Base-by-base conservation (phyloP, 78 protist species). In the Chrysochromulina tobinii region DNA sequence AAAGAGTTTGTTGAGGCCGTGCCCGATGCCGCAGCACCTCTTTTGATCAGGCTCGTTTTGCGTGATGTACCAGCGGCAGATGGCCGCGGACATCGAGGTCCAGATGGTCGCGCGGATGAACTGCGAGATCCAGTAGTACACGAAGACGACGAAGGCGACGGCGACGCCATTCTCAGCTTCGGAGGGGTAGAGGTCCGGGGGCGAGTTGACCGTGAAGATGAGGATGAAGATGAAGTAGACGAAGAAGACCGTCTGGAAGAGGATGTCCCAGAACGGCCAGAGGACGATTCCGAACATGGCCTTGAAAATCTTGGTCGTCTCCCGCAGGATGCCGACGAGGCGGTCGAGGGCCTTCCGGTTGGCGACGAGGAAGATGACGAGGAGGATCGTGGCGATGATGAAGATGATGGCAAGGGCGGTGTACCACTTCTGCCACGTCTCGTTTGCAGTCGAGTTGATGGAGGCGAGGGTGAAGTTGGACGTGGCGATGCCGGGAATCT, bases 301-400 rank as follows among this genome's bases (percentile, higher is more conserved):
- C 83, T 75, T 75, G 83, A 75, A 75, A 1, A 75, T 15, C 83
- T 75, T 75, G 83, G 83, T 75, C n/a, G 3, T 15, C 57, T 75
- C 83, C 14, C 21, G n/a, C 27, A 75, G 11, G 14, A 75, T 75
- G 25, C 58, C 83, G 57, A 75, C 21, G 83, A 75, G 83, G 14
- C 83, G 83, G 4, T 38, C 14, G 18, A 75, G 38, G n/a, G 58
- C 54, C 58, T 50, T 38, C 27, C 83, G 83, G 59, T 2, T 50
- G 57, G 21, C n/a, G 83, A 75, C 15, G 27, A 75, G 57, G 25
- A 8, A 4, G 58, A 75, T 4, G 57, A 75, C 50, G 23, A 3
- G 3, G 57, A 75, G 54, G n/a, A 50, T 14, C 58, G 83, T 75
- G 58, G 50, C 3, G 58, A 75, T 50, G 58, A 75, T 27, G 21